Evolutionary conservation across 805 yeast genomes (phyloP).

Genomic region (Yarrowia sp.): DNA sequence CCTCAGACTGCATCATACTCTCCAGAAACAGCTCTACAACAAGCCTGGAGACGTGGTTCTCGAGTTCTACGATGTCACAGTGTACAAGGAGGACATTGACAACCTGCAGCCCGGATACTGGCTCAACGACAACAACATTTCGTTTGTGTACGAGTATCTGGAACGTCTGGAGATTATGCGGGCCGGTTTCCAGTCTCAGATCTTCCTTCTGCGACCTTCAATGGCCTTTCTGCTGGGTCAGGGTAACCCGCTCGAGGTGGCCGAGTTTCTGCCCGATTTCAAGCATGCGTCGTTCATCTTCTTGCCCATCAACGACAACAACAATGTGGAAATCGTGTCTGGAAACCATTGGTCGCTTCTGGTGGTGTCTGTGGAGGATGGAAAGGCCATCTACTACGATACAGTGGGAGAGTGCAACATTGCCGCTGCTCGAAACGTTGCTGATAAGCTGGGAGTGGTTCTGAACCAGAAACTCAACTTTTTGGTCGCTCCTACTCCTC

Average conservation of each 20-base stretch:
- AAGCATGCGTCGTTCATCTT: constrained; percentile 52
- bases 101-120: constrained; percentile 65
- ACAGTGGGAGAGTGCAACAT: constrained; percentile 51
- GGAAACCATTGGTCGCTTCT: constrained; percentile 79
- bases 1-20: constrained; percentile 14
- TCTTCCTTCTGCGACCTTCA: constrained; percentile 55
- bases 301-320: constrained; percentile 66
- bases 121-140: constrained; percentile 69
- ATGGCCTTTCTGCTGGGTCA: constrained; percentile 53
- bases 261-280: constrained; percentile 48
- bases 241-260: constrained; percentile 43
- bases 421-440: constrained; percentile 40
- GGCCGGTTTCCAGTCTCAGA: constrained; percentile 37
- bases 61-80: constrained; percentile 49
- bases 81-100: constrained; percentile 57
- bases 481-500: constrained; percentile 44
- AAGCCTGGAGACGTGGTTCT: constrained; percentile 15
- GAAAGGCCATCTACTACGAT: constrained; percentile 56
- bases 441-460: constrained; percentile 38
- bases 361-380: constrained; percentile 50
- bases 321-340: constrained; percentile 58
- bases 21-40: constrained; percentile 18
- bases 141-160: constrained; percentile 60
- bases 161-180: constrained; percentile 38
- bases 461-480: constrained; percentile 34